phyloP scores from a whole-genome alignment of 192 early-diverging fungal species.

The Backusella macrospora region DNA sequence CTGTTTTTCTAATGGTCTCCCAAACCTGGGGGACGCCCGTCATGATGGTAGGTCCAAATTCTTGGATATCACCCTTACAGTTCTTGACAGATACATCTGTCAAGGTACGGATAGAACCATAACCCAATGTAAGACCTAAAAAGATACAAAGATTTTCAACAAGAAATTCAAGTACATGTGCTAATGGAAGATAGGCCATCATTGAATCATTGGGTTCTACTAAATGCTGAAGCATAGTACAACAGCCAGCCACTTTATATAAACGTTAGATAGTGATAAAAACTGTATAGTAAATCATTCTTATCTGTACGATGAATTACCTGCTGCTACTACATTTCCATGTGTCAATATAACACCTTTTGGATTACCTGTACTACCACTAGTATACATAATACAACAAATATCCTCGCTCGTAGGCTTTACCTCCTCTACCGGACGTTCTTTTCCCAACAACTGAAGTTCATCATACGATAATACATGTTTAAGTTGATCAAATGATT shows the following conservation, averaged over 20 bases:
- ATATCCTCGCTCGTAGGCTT: constrained; percentile 72
- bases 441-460: constrained; percentile 62
- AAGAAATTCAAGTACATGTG: constrained; percentile 69
- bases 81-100: constrained; percentile 61
- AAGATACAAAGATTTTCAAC: constrained; percentile 48
- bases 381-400: constrained; percentile 89
- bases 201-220: constrained; percentile 57
- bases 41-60: constrained; percentile 61
- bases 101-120: constrained; percentile 59
- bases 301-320: constrained; percentile 41
- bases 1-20: constrained; percentile 51
- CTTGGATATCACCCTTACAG: constrained; percentile 65
- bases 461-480: constrained; percentile 68
- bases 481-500: constrained; percentile 51
- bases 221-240: constrained; percentile 55
- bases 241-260: constrained; percentile 62
- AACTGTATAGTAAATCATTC: not conserved
- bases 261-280: constrained; percentile 35
- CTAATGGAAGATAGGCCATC: constrained; percentile 84
- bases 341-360: constrained; percentile 91
- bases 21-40: constrained; percentile 67
- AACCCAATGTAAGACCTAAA: constrained; percentile 54
- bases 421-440: constrained; percentile 59
- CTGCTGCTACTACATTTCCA: constrained; percentile 77
- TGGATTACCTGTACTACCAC: constrained; percentile 89